Base-by-base conservation (phyloP, 805 yeast species). In the Brettanomyces bruxellensis region DNA sequence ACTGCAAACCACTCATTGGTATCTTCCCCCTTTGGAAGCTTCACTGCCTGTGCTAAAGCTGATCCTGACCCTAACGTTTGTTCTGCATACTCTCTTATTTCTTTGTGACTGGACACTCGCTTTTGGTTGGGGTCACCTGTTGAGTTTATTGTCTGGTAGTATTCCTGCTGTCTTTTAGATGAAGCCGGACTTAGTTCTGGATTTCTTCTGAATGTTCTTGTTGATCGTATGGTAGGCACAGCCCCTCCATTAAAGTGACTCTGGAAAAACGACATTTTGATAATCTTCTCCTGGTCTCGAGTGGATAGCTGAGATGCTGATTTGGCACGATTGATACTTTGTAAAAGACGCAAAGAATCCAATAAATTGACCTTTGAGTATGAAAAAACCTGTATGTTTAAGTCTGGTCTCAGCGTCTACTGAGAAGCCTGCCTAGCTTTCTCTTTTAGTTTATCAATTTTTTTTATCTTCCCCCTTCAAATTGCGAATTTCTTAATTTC, bases 1-100 rank as follows among this genome's bases (percentile, higher is more conserved):
- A 90, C 95, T 0, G 99, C 98, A 47, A 91, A 67, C 99, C 99
- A 91, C 63, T 91, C 99, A 56, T 84, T 83, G 46, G 81, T 60
- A 57, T 87, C 93, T 65, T 91, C 99, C 50, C 93, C 98, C 55
- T 78, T 85, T 14, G 99, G 99, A 28, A 93, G 70, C 59, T 85
- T 85, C 23, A 91, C 98, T 0, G 98, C 98, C 64, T 88, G 95
- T 25, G 86, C 85, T 52, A 93, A 71, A 2, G 90, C 90, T 32
- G 91, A 82, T 34, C 91, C 95, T 0, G 96, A 84, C 0, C 99
- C 99, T 44, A 93, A 71, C 0, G 99, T 91, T 40, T 95, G 89
- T 61, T 91, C 98, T 0, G 96, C 99, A 57, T 89, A 88, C 58
- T 73, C 81, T 49, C 95, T 77, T 47, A 93, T 78, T 58, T 86